A percentile compares a stretch with the other conserved stretches of the same genome.
phyloP scores from a whole-genome alignment of 129 eudicot species.

The Helichrysum umbraculigerum region DNA sequence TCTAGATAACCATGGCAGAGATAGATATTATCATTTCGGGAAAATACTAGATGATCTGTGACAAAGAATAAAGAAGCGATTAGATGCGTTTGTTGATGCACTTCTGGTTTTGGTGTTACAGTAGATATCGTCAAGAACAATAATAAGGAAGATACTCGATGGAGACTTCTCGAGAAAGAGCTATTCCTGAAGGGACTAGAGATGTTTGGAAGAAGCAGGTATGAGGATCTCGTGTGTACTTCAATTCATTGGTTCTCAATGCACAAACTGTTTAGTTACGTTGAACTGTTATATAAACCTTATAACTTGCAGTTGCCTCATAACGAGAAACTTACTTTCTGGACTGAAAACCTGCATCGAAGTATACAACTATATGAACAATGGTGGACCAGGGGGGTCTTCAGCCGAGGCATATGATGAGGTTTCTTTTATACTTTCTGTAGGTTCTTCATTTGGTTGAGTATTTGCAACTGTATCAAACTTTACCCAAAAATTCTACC shows the following conservation, averaged over 20 bases:
- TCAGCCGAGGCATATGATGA: conserved; percentile 35
- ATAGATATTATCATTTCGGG: too few relatives aligned
- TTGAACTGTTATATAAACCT: conserved; percentile 21
- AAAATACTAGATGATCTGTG: not conserved
- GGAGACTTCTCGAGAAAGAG: conserved; percentile 85
- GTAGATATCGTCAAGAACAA: conserved; percentile 3
- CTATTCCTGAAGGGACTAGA: conserved; percentile 65
- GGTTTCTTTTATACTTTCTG: conserved; percentile 36
- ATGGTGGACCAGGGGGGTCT: conserved; percentile 36
- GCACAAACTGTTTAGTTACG: not conserved
- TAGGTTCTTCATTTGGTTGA: not conserved
- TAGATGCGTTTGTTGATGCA: conserved; percentile 1
- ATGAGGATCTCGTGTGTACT: not conserved
- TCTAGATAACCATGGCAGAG: too few relatives aligned
- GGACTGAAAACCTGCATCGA: conserved; percentile 75
- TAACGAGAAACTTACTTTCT: conserved; percentile 65
- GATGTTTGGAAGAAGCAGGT: conserved; percentile 87
- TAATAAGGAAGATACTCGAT: conserved; percentile 23
- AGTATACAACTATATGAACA: conserved; percentile 60
- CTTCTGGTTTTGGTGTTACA: conserved; percentile 7
- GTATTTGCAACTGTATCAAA: not conserved
- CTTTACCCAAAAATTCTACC: too few relatives aligned
- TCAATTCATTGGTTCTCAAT: not conserved
- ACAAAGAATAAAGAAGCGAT: too few relatives aligned
- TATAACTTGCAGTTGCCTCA: conserved; percentile 65